Evolutionary conservation across 768 basidiomycete genomes (phyloP), one percentile per base, ranked within the genome.

Genomic region (Piloderma croceum): DNA sequence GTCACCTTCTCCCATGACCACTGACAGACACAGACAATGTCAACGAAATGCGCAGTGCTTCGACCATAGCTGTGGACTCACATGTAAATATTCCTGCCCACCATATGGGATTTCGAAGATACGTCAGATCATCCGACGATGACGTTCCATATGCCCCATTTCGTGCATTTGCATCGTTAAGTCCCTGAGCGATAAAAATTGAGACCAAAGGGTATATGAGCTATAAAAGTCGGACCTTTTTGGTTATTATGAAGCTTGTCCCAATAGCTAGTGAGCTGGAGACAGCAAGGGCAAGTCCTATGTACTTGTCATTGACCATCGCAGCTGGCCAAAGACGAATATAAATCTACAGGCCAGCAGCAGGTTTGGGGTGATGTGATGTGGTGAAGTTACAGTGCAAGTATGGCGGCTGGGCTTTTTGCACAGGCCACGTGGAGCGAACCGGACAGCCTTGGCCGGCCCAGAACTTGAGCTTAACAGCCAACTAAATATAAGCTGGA

Each of bases 221-320:
- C 18, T 38, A 32, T 38, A 13, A 39, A 29, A 2, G 7, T 34
- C 65, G 49, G 37, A 87, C 94, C 84, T 96, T 98, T 78, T 99
- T 99, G 13, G 94, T 99, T 59, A 99, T 94, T 58, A 99, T 96
- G 61, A 92, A 96, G 62, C 91, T 94, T 27, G 85, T 88, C 36
- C 96, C 94, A 50, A 98, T 98, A 43, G 86, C 81, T 19, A 88
- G 56, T 10, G 88, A 86, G 50, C 90, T 79, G 15, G 82, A 80
- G 36, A 98, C 65, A 39, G 96, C 93, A 41, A 99, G 78, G 19
- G 79, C 75, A 38, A 99, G 76, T 23, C 96, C 96, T 36, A 97
- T 90, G 60, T 91, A 94, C 68, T 92, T 96, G 68, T 96, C 94
- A 53, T 96, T 90, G 19, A 90, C 67, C 81, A 86, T 84, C 36